Evolutionary conservation across 1,284 basidiomycete species (phyloP).

Genomic region (Ustilago curta): DNA sequence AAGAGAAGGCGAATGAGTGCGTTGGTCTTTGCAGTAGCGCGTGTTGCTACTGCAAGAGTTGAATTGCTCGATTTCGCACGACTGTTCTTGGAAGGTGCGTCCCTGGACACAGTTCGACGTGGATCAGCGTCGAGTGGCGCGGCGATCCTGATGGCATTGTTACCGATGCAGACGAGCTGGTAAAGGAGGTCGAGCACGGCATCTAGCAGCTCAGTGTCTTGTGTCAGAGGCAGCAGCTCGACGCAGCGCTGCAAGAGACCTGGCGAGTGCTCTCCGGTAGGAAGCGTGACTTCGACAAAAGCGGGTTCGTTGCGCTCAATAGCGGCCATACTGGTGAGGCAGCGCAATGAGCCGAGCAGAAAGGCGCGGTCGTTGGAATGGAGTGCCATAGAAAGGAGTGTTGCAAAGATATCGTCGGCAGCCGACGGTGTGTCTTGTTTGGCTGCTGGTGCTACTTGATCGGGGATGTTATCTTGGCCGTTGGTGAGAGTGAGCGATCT

Average conservation of each 20-base stretch:
- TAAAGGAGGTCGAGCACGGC: constrained; percentile 62
- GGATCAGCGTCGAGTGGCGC: constrained; percentile 8
- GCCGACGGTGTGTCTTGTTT: constrained; percentile 8
- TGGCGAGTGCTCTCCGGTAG: constrained; percentile 41
- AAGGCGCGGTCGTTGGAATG: constrained; percentile 61
- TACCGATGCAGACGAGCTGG: constrained; percentile 59
- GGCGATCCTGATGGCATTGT: constrained; percentile 58
- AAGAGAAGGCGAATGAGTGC: constrained; percentile 48
- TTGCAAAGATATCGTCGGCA: constrained; percentile 54
- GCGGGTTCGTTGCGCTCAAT: constrained; percentile 56
- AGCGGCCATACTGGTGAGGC: constrained; percentile 54
- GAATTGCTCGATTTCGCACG: neutral
- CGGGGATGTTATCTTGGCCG: neutral
- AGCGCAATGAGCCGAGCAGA: constrained; percentile 58
- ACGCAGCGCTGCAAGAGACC: constrained; percentile 58
- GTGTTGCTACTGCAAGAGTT: constrained; percentile 1
- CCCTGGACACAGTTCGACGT: constrained; percentile 4
- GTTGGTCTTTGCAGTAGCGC: constrained; percentile 28
- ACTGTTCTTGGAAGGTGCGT: neutral
- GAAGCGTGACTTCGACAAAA: constrained; percentile 49
- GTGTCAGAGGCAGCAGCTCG: constrained; percentile 58
- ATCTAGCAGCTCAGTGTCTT: constrained; percentile 63
- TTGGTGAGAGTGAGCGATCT: neutral
- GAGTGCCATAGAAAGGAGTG: constrained; percentile 49
- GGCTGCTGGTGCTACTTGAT: neutral